Conservation (phyloP, 331 rosid species). For the Acacia concinna region DNA sequence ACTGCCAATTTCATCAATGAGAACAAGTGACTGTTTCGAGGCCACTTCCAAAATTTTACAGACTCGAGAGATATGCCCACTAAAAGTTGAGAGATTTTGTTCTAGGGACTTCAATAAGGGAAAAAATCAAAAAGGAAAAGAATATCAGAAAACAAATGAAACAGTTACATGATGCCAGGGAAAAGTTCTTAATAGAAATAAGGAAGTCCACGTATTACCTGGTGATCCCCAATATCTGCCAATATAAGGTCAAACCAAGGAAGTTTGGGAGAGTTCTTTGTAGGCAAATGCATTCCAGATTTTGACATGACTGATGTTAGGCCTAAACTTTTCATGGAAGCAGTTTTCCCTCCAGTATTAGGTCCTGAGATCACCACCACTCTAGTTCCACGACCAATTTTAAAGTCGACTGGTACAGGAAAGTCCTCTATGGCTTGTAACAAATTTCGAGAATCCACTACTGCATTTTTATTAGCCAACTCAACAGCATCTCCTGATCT, state of each 20-base stretch:
- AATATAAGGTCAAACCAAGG: conserved; percentile 96
- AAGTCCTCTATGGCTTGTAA: conserved; percentile 45
- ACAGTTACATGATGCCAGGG: conserved; percentile 29
- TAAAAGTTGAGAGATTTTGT: conserved; percentile 96
- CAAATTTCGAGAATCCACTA: conserved; percentile 32
- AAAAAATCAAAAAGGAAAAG: not conserved
- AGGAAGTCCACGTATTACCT: conserved; percentile 59
- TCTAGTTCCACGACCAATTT: conserved; percentile 67
- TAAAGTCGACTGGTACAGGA: conserved; percentile 88
- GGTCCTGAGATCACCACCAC: conserved; percentile 98
- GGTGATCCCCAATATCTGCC: conserved; percentile 97
- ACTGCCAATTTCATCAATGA: conserved; percentile 91
- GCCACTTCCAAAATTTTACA: conserved; percentile 72
- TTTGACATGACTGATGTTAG: conserved; percentile 90
- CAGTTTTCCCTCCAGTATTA: conserved; percentile 99
- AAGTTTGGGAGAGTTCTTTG: conserved; percentile 73
- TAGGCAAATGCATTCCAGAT: conserved; percentile 96
- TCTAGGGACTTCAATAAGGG: conserved; percentile 85
- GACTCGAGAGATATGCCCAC: conserved; percentile 84
- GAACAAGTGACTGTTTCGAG: conserved; percentile 80
- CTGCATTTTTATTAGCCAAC: conserved; percentile 36
- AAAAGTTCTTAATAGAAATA: conserved; percentile 35
- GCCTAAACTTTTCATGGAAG: conserved; percentile 92
- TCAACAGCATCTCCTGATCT: conserved; percentile 40
- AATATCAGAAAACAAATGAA: conserved; percentile 48